Percentiles rank a stretch among this genome's conserved stretches.
Evolutionary conservation across 1,284 basidiomycete genomes (phyloP).

Genomic region (Austroboletus niveus): DNA sequence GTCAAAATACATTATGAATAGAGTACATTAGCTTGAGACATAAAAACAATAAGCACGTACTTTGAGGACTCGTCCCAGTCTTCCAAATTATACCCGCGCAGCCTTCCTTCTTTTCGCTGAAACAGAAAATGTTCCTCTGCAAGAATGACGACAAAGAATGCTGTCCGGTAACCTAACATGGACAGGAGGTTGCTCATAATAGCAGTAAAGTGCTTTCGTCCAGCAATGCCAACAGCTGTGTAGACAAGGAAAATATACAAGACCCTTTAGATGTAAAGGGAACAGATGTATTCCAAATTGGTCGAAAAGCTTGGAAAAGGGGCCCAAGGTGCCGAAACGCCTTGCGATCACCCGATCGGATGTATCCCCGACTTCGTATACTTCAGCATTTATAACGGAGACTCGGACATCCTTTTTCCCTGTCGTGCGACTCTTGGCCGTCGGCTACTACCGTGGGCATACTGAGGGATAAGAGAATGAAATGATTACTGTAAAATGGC

Average conservation of each 20-base stretch:
- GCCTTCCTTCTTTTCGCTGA: constrained; percentile 38
- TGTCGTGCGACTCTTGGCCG: constrained; percentile 11
- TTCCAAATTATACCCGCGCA: constrained; percentile 53
- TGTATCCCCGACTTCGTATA: constrained; percentile 15
- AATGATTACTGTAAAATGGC: no score
- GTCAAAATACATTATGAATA: no score
- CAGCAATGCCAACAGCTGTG: constrained; percentile 60
- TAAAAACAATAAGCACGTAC: constrained; percentile 24
- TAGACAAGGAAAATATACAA: constrained; percentile 48
- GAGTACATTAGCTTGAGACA: no score
- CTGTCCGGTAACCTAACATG: constrained; percentile 63
- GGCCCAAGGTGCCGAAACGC: constrained; percentile 39
- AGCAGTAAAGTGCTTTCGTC: constrained; percentile 57
- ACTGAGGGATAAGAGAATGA: no score
- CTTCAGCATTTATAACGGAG: neutral
- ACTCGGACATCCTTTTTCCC: constrained; percentile 15
- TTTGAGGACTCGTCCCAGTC: constrained; percentile 51
- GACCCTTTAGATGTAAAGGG: no score
- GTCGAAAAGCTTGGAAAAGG: constrained; percentile 40
- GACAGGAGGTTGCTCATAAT: constrained; percentile 54
- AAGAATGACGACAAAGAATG: constrained; percentile 59
- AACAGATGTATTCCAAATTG: no score
- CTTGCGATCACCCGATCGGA: constrained; percentile 35
- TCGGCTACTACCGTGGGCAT: no score
- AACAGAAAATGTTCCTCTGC: constrained; percentile 60